These are phyloP conservation scores for Sclerotinia subarctica DNA, from an alignment of 2,329 filamentous ascomycete species.

Conservation along the genomic window DNA sequence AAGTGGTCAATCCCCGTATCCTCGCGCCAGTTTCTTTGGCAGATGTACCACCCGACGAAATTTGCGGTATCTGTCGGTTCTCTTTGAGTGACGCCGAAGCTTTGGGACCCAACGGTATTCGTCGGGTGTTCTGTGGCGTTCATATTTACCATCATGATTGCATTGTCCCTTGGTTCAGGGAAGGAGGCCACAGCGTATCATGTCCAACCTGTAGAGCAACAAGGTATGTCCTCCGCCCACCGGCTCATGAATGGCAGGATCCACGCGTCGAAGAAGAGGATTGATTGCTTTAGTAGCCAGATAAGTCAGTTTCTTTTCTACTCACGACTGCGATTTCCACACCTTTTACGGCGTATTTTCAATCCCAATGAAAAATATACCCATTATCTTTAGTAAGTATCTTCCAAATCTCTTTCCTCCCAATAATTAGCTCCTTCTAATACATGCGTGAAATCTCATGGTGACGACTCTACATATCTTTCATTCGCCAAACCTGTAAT, in stretches of 20 bases:
- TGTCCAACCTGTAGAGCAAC: neutral
- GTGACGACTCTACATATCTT: no score
- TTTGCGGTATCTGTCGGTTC: neutral
- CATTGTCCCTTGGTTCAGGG: neutral
- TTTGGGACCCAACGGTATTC: neutral
- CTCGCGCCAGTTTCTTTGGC: neutral
- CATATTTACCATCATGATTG: neutral
- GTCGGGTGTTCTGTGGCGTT: neutral
- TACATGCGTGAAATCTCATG: no score
- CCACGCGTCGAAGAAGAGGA: no score
- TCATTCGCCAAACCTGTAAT: no score
- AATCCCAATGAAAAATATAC: no score
- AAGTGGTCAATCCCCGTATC: neutral
- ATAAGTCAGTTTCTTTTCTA: neutral
- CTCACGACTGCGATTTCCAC: neutral
- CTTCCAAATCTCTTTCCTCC: no score
- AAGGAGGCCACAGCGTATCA: neutral
- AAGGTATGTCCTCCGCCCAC: neutral
- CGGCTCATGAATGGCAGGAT: neutral
- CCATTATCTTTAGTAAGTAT: no score
- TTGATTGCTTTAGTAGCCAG: neutral
- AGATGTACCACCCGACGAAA: neutral
- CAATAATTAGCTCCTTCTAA: no score
- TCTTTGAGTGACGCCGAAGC: neutral
- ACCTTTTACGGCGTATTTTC: no score